A percentile compares a stretch with the other conserved stretches of the same genome.
These are phyloP conservation scores for Escovopsis sp. DNA, from an alignment of 2,329 filamentous ascomycete genomes.

Conservation along the genomic window DNA sequence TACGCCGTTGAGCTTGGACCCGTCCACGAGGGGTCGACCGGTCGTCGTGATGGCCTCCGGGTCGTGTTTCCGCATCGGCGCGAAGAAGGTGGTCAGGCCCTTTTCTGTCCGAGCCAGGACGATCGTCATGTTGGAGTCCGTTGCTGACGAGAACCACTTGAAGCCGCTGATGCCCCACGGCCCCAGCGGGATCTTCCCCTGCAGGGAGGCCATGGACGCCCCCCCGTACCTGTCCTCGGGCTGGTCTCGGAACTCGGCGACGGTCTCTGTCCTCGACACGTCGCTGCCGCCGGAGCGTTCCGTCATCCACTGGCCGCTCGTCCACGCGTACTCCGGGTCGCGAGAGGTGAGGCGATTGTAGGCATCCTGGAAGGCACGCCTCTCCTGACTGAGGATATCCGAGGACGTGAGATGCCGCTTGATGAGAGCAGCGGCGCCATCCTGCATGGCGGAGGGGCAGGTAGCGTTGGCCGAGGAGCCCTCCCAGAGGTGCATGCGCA, in stretches of 20 bases:
- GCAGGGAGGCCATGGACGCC: conserved; percentile 7
- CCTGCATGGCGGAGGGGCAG: conserved; percentile 53
- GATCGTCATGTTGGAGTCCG: conserved; percentile 33
- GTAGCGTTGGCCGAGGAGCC: conserved; percentile 44
- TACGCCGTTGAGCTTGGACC: conserved; percentile 46
- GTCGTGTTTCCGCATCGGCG: conserved; percentile 39
- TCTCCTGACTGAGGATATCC: conserved; percentile 14
- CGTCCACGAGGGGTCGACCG: conserved; percentile 11
- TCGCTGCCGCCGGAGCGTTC: conserved; percentile 55
- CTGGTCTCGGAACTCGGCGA: conserved; percentile 22
- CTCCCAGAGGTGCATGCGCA: conserved; percentile 41
- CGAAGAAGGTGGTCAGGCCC: conserved; percentile 46
- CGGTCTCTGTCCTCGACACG: conserved; percentile 51
- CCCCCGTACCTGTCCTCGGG: conserved; percentile 5
- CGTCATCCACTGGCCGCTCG: conserved; percentile 66
- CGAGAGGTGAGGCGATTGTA: conserved; percentile 37
- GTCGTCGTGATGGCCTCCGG: conserved; percentile 15
- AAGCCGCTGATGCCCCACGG: conserved; percentile 48
- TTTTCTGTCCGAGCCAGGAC: conserved; percentile 41
- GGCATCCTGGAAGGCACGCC: conserved; percentile 33
- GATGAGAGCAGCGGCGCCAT: conserved; percentile 41
- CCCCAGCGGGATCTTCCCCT: conserved; percentile 25
- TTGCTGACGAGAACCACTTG: conserved; percentile 36
- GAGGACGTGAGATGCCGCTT: conserved; percentile 25
- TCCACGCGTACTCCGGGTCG: conserved; percentile 41